Evolutionary conservation across 2,329 filamentous ascomycete species (phyloP).

Genomic region (Penicillium aurantiogriseum): DNA sequence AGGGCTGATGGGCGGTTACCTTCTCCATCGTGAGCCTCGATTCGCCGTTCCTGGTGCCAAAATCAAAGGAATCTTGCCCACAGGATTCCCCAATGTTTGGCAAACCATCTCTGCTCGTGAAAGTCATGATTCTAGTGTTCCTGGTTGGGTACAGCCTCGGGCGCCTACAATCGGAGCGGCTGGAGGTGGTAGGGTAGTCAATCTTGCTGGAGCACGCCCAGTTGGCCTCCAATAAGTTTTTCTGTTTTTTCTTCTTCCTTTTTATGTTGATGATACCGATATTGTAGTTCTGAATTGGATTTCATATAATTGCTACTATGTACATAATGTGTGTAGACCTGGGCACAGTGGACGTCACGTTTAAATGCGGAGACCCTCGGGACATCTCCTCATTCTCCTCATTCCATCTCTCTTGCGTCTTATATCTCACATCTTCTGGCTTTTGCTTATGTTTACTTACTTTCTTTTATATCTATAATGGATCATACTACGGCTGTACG

Average conservation of each 20-base stretch:
- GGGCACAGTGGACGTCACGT: not conserved
- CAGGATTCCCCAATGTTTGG: constrained; percentile 70
- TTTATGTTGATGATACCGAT: constrained; percentile 7
- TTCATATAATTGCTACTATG: not conserved
- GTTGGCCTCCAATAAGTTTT: constrained; percentile 39
- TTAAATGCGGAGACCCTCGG: not conserved
- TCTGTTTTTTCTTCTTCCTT: not conserved
- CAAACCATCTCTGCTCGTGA: constrained; percentile 63
- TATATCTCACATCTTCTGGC: not conserved
- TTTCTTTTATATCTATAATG: constrained; percentile 5
- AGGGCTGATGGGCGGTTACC: constrained; percentile 77
- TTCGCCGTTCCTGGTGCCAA: constrained; percentile 77
- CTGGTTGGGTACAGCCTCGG: constrained; percentile 67
- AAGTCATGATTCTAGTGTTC: constrained; percentile 62
- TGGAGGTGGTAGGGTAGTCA: constrained; percentile 55
- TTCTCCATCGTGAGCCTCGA: constrained; percentile 71
- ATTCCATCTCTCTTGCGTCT: not conserved
- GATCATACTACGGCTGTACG: constrained; percentile 19
- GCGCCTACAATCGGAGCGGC: constrained; percentile 12
- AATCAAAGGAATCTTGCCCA: constrained; percentile 40
- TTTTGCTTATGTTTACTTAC: not conserved
- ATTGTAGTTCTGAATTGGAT: constrained; percentile 1
- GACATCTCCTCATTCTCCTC: not conserved
- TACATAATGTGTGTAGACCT: not conserved
- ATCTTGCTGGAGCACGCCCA: constrained; percentile 56